These are phyloP conservation scores for Penicillium sp. DNA, from an alignment of 2,329 filamentous ascomycete genomes.

Conservation along the genomic window DNA sequence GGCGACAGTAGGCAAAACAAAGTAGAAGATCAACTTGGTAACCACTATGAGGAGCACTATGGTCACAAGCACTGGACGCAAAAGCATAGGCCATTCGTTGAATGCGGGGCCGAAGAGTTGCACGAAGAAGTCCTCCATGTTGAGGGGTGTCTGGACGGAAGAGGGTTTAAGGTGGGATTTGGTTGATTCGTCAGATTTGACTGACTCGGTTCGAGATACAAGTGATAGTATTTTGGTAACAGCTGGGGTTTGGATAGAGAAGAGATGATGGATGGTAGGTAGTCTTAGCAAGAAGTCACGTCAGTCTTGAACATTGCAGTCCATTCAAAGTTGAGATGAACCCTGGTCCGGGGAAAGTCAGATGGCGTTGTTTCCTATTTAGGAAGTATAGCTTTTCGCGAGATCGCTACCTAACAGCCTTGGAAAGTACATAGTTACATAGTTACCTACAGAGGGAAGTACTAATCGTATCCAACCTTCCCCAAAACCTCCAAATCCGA, in stretches of 20 bases:
- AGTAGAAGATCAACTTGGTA: background rate
- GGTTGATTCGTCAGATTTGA: background rate
- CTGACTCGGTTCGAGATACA: background rate
- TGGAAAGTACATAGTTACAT: background rate
- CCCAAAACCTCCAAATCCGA: background rate
- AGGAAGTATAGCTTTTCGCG: background rate
- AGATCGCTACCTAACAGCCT: background rate
- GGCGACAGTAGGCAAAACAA: background rate
- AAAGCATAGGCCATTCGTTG: background rate
- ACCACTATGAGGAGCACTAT: fast-evolving
- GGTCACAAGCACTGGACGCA: background rate
- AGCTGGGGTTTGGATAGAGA: background rate
- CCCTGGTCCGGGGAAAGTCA: background rate
- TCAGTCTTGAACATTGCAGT: background rate
- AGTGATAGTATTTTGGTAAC: background rate
- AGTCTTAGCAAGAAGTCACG: background rate
- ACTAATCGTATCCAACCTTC: background rate
- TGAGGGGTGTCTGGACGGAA: background rate
- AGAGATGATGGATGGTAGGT: too few relatives aligned
- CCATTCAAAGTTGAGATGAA: background rate
- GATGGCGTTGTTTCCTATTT: background rate
- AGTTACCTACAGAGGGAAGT: too few relatives aligned
- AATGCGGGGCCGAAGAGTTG: background rate
- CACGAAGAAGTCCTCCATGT: fast-evolving
- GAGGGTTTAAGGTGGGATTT: background rate